phyloP scores from a whole-genome alignment of 2,329 filamentous ascomycete genomes.

The Penicillium italicum region DNA sequence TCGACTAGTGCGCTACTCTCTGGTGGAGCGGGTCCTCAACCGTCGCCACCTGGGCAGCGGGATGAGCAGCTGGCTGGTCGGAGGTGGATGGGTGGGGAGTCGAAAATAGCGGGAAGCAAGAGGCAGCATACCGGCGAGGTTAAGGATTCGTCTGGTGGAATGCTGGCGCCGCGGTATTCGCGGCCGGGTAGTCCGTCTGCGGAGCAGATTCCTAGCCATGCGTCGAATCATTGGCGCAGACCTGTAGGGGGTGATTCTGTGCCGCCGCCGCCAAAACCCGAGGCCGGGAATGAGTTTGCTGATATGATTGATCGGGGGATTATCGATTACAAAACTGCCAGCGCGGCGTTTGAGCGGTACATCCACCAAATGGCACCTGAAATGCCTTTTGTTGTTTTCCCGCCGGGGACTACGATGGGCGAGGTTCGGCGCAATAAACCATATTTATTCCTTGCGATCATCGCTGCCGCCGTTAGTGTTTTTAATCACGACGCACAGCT shows the following conservation, averaged over 20 bases:
- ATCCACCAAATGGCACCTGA: slow-evolving; percentile 52
- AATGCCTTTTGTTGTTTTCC: slow-evolving; percentile 58
- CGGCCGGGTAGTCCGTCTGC: slow-evolving; percentile 22
- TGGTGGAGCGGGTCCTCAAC: slow-evolving; percentile 6
- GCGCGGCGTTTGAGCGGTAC: slow-evolving; percentile 57
- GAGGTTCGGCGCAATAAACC: slow-evolving; percentile 58
- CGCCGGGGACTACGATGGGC: slow-evolving; percentile 51
- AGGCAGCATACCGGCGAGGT: slow-evolving; percentile 30
- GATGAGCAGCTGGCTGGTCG: slow-evolving; percentile 35
- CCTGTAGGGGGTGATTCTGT: slow-evolving; percentile 15
- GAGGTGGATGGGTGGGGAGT: slow-evolving; percentile 24
- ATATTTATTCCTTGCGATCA: slow-evolving; percentile 56
- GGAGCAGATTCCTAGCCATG: slow-evolving; percentile 18
- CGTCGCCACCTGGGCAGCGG: slow-evolving; percentile 28
- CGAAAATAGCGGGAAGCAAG: slow-evolving; percentile 28
- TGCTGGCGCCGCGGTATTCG: slow-evolving; percentile 23
- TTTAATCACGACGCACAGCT: slow-evolving; percentile 57
- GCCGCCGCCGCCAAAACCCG: slow-evolving; percentile 14
- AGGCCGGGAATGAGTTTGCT: slow-evolving; percentile 32
- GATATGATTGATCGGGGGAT: slow-evolving; percentile 51
- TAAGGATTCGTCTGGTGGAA: slow-evolving; percentile 17
- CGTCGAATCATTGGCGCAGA: slow-evolving; percentile 23
- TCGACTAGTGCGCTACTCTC: slow-evolving; percentile 22
- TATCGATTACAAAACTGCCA: slow-evolving; percentile 51
- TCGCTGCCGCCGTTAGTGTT: slow-evolving; percentile 53